phyloP scores from a whole-genome alignment of 805 yeast species.

The Torulaspora maleeae region DNA sequence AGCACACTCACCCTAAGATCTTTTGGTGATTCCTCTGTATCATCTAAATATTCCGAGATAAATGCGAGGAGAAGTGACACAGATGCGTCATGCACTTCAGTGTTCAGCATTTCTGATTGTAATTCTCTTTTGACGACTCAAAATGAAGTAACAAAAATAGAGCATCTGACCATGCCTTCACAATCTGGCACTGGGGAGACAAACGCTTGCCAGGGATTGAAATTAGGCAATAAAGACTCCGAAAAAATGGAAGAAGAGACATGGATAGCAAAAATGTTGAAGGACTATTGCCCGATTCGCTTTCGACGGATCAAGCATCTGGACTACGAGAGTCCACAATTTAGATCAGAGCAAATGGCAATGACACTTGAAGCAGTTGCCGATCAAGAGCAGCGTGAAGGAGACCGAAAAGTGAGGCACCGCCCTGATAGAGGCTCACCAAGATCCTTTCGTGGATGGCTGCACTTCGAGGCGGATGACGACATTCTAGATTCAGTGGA shows the following conservation, averaged over 20 bases:
- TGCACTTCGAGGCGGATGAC: slow-evolving; percentile 6
- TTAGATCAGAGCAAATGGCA: slow-evolving; percentile 1
- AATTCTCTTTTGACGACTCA: no score
- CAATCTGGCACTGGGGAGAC: neutral
- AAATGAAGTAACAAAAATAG: neutral
- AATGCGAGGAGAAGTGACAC: neutral
- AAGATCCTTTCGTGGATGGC: neutral
- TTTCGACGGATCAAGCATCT: slow-evolving; percentile 6
- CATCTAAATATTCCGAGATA: neutral
- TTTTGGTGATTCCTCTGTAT: neutral
- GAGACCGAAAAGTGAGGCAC: neutral
- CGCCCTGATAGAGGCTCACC: neutral
- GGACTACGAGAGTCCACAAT: slow-evolving; percentile 7
- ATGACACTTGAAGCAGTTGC: slow-evolving; percentile 2
- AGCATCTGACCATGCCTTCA: neutral
- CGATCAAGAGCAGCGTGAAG: slow-evolving; percentile 3
- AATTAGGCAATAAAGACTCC: neutral
- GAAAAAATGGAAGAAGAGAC: slow-evolving; percentile 4
- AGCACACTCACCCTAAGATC: neutral
- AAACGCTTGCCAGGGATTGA: no score
- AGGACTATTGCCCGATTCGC: slow-evolving; percentile 11
- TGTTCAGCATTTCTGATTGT: neutral
- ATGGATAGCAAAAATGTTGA: slow-evolving; percentile 3
- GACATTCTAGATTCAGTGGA: slow-evolving; percentile 8
- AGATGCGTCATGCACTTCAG: neutral